Percentiles rank a stretch among this genome's conserved stretches.
phyloP scores from a whole-genome alignment of 2,329 filamentous ascomycete species.

The Bipolaris sorokiniana region DNA sequence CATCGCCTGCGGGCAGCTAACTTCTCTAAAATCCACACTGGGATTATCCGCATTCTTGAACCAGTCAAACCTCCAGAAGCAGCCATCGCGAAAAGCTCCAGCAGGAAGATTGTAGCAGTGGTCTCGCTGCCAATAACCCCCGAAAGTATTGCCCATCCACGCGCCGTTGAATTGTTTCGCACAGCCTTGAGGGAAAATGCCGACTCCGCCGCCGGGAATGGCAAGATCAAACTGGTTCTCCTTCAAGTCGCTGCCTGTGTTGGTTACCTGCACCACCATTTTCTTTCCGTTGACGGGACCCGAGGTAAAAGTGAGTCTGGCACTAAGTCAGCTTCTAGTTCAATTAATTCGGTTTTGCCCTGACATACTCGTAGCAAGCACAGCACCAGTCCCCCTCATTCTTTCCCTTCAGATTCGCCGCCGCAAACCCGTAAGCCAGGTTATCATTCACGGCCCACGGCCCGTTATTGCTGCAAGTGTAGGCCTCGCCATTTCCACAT shows the following conservation, averaged over 20 bases:
- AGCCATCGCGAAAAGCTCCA: constrained; percentile 60
- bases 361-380: constrained; percentile 62
- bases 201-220: constrained; percentile 47
- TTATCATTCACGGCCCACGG: constrained; percentile 60
- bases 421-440: constrained; percentile 68
- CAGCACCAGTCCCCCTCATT: constrained; percentile 68
- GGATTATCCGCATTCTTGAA: constrained; percentile 65
- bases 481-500: constrained; percentile 50
- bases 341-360: accelerated
- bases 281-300: constrained; percentile 63
- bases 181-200: constrained; percentile 48
- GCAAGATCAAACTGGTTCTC: constrained; percentile 46
- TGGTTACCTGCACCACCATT: constrained; percentile 69
- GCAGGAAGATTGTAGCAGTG: constrained; percentile 62
- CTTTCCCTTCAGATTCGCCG: constrained; percentile 61
- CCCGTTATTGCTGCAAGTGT: constrained; percentile 61
- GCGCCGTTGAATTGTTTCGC: constrained; percentile 54
- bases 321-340: constrained; percentile 7
- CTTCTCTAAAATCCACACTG: constrained; percentile 41
- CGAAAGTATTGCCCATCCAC: constrained; percentile 63
- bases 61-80: constrained; percentile 70
- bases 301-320: constrained; percentile 62
- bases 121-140: constrained; percentile 59
- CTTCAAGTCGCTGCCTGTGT: constrained; percentile 57
- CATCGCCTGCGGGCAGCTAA: background rate